Evolutionary conservation across 108 stramenopile genomes (phyloP), one percentile per base, ranked within the genome.

Genomic region (Nitzschia sp.): DNA sequence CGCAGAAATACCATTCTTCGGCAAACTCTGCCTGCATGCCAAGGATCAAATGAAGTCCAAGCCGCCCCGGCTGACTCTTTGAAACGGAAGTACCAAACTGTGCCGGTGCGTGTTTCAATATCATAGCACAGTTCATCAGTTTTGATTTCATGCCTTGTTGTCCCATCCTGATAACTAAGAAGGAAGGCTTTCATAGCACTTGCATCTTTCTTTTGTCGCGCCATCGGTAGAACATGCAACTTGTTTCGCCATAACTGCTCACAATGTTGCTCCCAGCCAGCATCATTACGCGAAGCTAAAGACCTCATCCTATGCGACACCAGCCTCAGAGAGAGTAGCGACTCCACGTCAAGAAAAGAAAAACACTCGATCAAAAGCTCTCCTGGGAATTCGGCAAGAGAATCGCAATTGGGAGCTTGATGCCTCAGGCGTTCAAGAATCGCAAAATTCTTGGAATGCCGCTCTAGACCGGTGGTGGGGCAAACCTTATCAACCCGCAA

Each of bases 11-110:
- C 86, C 57, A 87, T 78, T 66, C 83, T 78, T 10, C 89, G 80
- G 38, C 83, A 76, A 7, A 68, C 48, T 17, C 58, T 34, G 20
- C 82, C 74, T 37, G 66, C 75, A 77, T 72, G 80, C 83, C 81
- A 84, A 15, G 83, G 82, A 78, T 86, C 89, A 69, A 71, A 75
- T 15, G 78, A 67, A 17, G 89, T 90, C 89, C 89, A 90, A 41
- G 83, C 84, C 8, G 44, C 15, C 24, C 68, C 89, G 12, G 89
- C 89, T 11, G 73, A 69, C 53, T 90, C 85, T 41, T 90, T 90
- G 72, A 90, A 87, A 7, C 86, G 83, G 66, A 90, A 87, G 12
- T 71, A 78, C 89, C 89, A 87, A 15, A 82, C 59, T 0, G 81
- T 77, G 17, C 84, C 86, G 39, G 54, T 42, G 19, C 51, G 50